Percentiles rank a stretch among this genome's conserved stretches.
Evolutionary conservation across 805 yeast genomes (phyloP).

Genomic region (Hanseniaspora lachancei): DNA sequence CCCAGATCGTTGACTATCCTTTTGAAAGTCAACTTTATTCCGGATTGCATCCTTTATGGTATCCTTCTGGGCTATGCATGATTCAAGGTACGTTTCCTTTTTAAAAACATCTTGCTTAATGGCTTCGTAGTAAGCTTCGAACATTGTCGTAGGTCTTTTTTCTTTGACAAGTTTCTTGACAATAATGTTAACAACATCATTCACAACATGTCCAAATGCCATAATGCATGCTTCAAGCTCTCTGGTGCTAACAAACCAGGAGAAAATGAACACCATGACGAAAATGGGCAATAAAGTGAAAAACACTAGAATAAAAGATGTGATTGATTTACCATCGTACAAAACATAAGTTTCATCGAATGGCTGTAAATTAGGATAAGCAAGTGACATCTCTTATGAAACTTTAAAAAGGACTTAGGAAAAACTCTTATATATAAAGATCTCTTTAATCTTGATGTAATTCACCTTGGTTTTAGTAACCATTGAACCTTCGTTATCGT

Average conservation of each 20-base stretch:
- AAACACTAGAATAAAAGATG: conserved; percentile 53
- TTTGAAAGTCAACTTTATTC: conserved; percentile 21
- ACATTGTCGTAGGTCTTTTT: conserved; percentile 49
- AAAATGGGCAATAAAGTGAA: conserved; percentile 72
- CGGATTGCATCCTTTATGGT: neutral
- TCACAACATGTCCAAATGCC: conserved; percentile 73
- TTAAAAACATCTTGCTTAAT: neutral
- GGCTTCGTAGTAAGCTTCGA: conserved; percentile 19
- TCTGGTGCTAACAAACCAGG: conserved; percentile 71
- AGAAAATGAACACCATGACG: conserved; percentile 60
- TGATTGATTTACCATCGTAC: conserved; percentile 52
- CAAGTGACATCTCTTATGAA: neutral
- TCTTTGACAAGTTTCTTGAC: conserved; percentile 52
- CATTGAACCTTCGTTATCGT: too few relatives aligned
- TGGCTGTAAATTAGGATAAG: conserved; percentile 32
- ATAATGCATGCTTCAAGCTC: conserved; percentile 76
- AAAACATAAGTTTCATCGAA: conserved; percentile 79
- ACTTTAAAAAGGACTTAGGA: neutral
- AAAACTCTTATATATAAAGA: too few relatives aligned
- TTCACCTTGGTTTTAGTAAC: too few relatives aligned
- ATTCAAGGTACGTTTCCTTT: neutral
- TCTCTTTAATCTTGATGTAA: too few relatives aligned
- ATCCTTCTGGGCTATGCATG: neutral
- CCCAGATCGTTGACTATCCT: conserved; percentile 37
- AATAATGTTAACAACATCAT: conserved; percentile 59